These are phyloP conservation scores for Psilocybe cyanescens DNA, from an alignment of 768 basidiomycete genomes.

Conservation along the genomic window DNA sequence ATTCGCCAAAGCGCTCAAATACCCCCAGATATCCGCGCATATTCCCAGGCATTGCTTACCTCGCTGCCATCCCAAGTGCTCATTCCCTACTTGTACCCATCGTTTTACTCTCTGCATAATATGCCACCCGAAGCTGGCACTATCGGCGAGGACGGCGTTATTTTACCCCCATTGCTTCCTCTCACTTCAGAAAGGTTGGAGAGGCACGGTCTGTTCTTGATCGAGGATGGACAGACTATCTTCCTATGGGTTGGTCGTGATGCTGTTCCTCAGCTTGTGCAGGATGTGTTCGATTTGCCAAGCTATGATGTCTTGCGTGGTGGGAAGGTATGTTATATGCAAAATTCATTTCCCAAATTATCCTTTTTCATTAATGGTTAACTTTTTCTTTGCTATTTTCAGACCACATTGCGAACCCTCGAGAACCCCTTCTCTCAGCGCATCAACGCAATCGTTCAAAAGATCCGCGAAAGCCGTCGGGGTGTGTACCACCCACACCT, in stretches of 20 bases:
- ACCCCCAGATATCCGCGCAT: slow-evolving; percentile 94
- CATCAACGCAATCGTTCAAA: slow-evolving; percentile 91
- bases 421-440: slow-evolving; percentile 97
- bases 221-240: slow-evolving; percentile 97
- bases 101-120: slow-evolving; percentile 94
- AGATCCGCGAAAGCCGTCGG: slow-evolving; percentile 91
- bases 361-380: not conserved
- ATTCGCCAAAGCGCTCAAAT: slow-evolving; percentile 96
- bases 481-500: slow-evolving; percentile 93
- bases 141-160: slow-evolving; percentile 85
- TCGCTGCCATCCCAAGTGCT: slow-evolving; percentile 90
- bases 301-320: slow-evolving; percentile 88
- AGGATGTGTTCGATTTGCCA: slow-evolving; percentile 93
- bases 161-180: slow-evolving; percentile 87
- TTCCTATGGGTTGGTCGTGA: slow-evolving; percentile 99
- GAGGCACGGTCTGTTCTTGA: slow-evolving; percentile 93
- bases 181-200: slow-evolving; percentile 95
- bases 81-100: slow-evolving; percentile 93
- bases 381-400: slow-evolving; percentile 3
- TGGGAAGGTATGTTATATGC: slow-evolving; percentile 72
- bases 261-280: slow-evolving; percentile 92
- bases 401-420: slow-evolving; percentile 88
- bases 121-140: slow-evolving; percentile 96
- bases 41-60: slow-evolving; percentile 90
- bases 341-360: not conserved